Base-by-base conservation (phyloP, 148 eudicot genomes). In the Mesembryanthemum crystallinum region DNA sequence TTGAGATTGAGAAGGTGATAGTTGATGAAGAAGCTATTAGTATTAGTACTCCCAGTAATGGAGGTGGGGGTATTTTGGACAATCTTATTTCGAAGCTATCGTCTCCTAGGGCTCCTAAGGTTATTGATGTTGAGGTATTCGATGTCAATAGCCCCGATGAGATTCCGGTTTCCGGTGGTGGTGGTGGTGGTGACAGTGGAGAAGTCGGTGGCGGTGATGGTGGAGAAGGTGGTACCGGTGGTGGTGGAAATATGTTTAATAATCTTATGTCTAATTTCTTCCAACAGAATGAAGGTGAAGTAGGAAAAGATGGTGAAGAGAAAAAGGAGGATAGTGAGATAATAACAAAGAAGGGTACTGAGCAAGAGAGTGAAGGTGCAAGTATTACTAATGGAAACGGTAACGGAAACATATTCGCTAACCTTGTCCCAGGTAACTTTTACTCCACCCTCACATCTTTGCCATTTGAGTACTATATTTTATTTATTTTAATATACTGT, bases 191-290 rank as follows among this genome's bases (percentile, higher is more conserved):
- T 7, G 81, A 64, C 8, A 77, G 77, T 12, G 72, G 37, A 9
- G 14, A 28, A 3, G 47, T 30, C 45, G 59, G n/a, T 2, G 5
- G 64, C n/a, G 27, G 23, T 5, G 39, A 28, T 67, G 65, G 10
- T 7, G 51, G 8, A 17, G 73, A 20, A 0, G 73, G 25, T 10
- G 43, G 64, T 42, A 67, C 35, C 8, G 75, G 70, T 15, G 68
- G 77, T 5, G 81, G 73, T 18, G 82, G 82, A 21, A n/a, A n/a
- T n/a, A 74, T 79, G 59, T 45, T 79, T 32, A 61, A 68, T 68
- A 74, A 74, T 59, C 0, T 78, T 5, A 74, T 79, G 7, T 74
- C 69, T 11, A 73, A 27, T 49, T 49, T 79, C n/a, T 68, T 79
- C 29, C 73, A 51, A n/a, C 54, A 57, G 23, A 14, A 65, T 59